phyloP scores from a whole-genome alignment of 257 asterid species.

The Petrea volubilis region DNA sequence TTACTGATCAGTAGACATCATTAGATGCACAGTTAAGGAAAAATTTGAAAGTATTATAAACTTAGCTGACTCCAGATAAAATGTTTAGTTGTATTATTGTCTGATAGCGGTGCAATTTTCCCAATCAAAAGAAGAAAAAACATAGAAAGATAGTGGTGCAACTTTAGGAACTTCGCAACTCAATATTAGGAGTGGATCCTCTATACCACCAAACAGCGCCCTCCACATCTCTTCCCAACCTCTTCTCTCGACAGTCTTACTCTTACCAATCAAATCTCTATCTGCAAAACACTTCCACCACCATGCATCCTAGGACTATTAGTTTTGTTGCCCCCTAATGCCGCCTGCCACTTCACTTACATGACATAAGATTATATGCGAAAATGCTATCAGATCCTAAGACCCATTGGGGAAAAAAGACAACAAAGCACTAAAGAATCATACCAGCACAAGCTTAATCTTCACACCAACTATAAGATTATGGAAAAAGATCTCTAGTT shows the following conservation, averaged over 20 bases:
- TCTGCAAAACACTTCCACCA: constrained; percentile 6
- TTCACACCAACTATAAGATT: too few relatives aligned
- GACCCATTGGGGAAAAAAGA: background rate
- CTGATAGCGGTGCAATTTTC: too few relatives aligned
- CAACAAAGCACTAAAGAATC: background rate
- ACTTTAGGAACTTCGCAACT: background rate
- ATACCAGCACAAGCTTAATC: background rate
- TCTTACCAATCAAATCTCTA: background rate
- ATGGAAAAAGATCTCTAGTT: too few relatives aligned
- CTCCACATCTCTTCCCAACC: background rate
- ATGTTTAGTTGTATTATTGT: background rate
- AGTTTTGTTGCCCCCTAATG: background rate
- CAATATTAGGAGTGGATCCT: background rate
- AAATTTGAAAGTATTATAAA: background rate
- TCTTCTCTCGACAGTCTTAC: background rate
- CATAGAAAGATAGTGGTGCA: background rate
- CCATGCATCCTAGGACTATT: constrained; percentile 13
- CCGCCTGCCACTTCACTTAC: background rate
- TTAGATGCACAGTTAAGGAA: background rate
- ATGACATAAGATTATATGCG: background rate
- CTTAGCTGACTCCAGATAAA: background rate
- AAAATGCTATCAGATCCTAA: background rate
- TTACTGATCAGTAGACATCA: background rate
- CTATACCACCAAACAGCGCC: background rate
- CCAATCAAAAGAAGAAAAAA: too few relatives aligned